These are phyloP conservation scores for Cantharellus anzutake DNA, from an alignment of 768 basidiomycete species.

Conservation along the genomic window DNA sequence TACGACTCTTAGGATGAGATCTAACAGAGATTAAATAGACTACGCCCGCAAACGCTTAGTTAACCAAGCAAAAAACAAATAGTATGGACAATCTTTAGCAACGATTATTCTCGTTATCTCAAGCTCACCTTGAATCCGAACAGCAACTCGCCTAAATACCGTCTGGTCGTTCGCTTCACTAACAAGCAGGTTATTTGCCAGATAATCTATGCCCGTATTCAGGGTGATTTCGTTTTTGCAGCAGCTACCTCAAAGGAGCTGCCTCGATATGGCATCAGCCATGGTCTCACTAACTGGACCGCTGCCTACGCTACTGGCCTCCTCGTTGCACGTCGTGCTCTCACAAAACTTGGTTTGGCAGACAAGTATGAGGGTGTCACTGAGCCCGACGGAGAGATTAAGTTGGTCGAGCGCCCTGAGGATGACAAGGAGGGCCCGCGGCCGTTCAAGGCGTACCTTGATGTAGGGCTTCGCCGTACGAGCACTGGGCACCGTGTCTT, in stretches of 20 bases:
- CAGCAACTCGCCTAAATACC: slow-evolving; percentile 93
- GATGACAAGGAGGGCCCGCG: slow-evolving; percentile 87
- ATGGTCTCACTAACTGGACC: slow-evolving; percentile 98
- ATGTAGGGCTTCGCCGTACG: slow-evolving; percentile 94
- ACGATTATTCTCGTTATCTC: not conserved
- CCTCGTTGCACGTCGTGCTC: slow-evolving; percentile 81
- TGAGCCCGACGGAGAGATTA: slow-evolving; percentile 77
- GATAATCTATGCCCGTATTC: slow-evolving; percentile 90
- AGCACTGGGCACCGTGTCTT: slow-evolving; percentile 96
- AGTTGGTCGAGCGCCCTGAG: slow-evolving; percentile 53
- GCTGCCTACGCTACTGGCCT: slow-evolving; percentile 98
- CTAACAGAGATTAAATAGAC: slow-evolving; percentile 29
- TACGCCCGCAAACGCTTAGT: slow-evolving; percentile 96
- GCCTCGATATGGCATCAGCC: slow-evolving; percentile 88
- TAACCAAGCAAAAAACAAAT: slow-evolving; percentile 99
- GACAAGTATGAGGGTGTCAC: slow-evolving; percentile 94
- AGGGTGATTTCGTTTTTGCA: slow-evolving; percentile 87
- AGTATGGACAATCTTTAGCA: slow-evolving; percentile 29
- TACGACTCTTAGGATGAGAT: not conserved
- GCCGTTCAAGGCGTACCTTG: slow-evolving; percentile 98
- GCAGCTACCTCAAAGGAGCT: slow-evolving; percentile 83
- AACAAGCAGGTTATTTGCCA: slow-evolving; percentile 93
- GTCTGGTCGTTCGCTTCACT: slow-evolving; percentile 96
- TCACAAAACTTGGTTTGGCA: slow-evolving; percentile 86
- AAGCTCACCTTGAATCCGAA: not conserved